Evolutionary conservation across 208 protist species (phyloP), one percentile per base, ranked within the genome.

Genomic region (Leishmania tropica): DNA sequence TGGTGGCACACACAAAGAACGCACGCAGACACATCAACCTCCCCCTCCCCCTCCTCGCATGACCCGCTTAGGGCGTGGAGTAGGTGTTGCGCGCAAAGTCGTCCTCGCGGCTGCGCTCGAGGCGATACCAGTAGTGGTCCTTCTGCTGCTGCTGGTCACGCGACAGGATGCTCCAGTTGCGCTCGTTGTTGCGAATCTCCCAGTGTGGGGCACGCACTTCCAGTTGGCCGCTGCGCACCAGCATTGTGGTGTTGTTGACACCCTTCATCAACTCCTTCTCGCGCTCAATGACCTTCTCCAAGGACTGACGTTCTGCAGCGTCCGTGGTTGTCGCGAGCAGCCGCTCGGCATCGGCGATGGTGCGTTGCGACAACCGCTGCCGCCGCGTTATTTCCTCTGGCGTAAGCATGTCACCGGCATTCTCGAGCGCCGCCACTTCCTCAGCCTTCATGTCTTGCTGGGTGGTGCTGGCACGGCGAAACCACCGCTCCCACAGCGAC

Each of bases 81-180:
- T 94, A 95, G 28, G 92, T 90, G 78, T 97, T 95, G 60, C 94
- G 88, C 15, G 87, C 89, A 81, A 91, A 97, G 83, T 97, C 94
- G 80, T 97, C 94, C 28, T 97, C 94, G 42, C 88, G 87, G 82
- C 94, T 97, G 28, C 94, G 86, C 78, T 97, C 92, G 21, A 88
- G 56, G 60, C 94, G 92, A 83, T 97, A 97, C 94, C 90, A 94
- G 81, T 96, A 97, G 83, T 95, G 90, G 83, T 97, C 94, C 84
- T 94, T 97, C 85, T 97, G 94, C 84, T 95, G 92, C 87, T 97
- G 94, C 83, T 93, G 94, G 74, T 97, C 94, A 40, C 92, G 89
- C 24, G 92, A 86, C 75, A 97, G 72, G 75, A 97, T 96, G 58
- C 87, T 91, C 92, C 94, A 97, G 82, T 97, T 97, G 48, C 94